Evolutionary conservation across 225 moss, liverwort and hornwort species (phyloP).

Genomic region (Polytrichum formosum): DNA sequence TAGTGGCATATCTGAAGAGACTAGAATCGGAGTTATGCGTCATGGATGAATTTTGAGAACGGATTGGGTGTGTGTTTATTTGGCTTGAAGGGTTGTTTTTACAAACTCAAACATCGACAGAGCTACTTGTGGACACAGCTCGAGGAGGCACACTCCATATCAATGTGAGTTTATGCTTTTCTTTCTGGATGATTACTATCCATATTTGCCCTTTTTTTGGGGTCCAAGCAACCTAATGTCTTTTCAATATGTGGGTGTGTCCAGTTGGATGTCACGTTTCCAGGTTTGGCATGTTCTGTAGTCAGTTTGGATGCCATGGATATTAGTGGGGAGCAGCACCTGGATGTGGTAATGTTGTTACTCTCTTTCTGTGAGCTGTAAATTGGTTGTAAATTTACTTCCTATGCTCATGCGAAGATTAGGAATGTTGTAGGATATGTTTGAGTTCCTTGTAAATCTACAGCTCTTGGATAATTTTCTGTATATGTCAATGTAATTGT

Average conservation of each 20-base stretch:
- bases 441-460: too few relatives aligned
- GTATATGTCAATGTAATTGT: too few relatives aligned
- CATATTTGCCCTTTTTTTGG: background rate
- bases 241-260: constrained; percentile 4
- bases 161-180: constrained; percentile 50
- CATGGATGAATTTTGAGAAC: too few relatives aligned
- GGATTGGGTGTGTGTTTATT: background rate
- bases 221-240: background rate
- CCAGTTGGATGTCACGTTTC: constrained; percentile 98
- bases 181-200: background rate
- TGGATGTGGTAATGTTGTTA: constrained; percentile 74
- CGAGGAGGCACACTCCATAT: constrained; percentile 88
- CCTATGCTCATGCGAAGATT: background rate
- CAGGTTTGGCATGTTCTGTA: constrained; percentile 90
- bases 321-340: constrained; percentile 98
- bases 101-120: constrained; percentile 51
- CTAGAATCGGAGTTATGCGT: too few relatives aligned
- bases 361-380: background rate
- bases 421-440: too few relatives aligned
- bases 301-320: constrained; percentile 99
- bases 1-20: too few relatives aligned
- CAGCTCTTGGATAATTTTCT: too few relatives aligned
- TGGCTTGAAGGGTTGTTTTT: constrained; percentile 69
- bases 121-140: constrained; percentile 86
- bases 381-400: too few relatives aligned